These are phyloP conservation scores for Prunus padus DNA, from an alignment of 306 rosid genomes.

Conservation along the genomic window DNA sequence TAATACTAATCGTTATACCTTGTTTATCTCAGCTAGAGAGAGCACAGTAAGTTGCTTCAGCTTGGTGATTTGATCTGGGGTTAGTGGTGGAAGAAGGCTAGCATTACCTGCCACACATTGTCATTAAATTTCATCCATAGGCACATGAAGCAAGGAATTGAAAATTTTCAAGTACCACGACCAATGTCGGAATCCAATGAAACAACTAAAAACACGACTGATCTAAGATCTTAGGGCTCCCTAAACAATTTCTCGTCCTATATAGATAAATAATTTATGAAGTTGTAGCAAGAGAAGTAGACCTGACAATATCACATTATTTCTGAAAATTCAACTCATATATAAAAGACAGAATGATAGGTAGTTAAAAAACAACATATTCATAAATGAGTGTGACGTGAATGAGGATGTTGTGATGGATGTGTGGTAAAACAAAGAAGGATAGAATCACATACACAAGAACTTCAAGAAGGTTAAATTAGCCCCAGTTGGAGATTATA, in stretches of 20 bases:
- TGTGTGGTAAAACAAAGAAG: neutral
- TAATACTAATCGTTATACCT: conserved; percentile 3
- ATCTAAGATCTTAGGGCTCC: neutral
- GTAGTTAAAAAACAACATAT: neutral
- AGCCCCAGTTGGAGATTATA: neutral
- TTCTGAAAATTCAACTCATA: neutral
- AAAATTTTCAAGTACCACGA: neutral
- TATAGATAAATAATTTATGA: neutral
- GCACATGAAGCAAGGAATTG: neutral
- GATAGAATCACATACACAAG: neutral
- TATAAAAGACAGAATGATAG: neutral
- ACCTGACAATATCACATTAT: neutral
- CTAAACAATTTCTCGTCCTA: neutral
- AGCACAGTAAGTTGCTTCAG: conserved; percentile 29
- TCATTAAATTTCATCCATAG: neutral
- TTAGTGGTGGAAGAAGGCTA: conserved; percentile 20
- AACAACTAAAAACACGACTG: neutral
- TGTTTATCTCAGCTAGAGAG: conserved; percentile 19
- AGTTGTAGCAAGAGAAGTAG: neutral
- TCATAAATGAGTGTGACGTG: neutral
- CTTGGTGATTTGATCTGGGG: conserved; percentile 19
- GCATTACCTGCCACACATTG: conserved; percentile 15
- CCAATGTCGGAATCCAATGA: neutral
- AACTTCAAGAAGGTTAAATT: neutral
- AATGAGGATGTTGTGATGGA: neutral